phyloP scores from a whole-genome alignment of 2,329 filamentous ascomycete genomes.

The Aspergillus neoniger region DNA sequence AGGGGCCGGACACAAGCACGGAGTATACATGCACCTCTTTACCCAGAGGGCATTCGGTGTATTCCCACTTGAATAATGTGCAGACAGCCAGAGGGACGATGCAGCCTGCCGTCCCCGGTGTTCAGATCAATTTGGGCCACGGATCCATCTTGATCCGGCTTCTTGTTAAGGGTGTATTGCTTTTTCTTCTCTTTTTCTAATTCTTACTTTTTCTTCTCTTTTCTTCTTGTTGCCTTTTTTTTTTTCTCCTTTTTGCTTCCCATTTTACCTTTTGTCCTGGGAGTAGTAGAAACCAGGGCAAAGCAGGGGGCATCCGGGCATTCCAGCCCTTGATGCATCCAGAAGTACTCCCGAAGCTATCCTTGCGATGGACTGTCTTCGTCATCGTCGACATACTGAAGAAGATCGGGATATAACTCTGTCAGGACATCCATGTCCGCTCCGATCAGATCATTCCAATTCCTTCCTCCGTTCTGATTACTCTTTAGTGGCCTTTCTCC shows the following conservation, averaged over 20 bases:
- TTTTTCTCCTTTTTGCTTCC: neutral
- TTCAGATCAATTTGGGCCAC: slow-evolving; percentile 3
- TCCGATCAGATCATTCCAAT: neutral
- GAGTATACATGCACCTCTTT: slow-evolving; percentile 1
- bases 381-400: neutral
- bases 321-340: neutral
- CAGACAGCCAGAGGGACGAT: neutral
- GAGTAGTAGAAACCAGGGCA: neutral
- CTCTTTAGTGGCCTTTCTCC: neutral
- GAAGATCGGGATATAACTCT: slow-evolving; percentile 1
- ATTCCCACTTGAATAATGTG: slow-evolving; percentile 5
- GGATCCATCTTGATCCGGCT: slow-evolving; percentile 1
- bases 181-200: neutral
- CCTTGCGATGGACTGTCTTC: neutral
- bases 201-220: slow-evolving; percentile 1
- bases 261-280: neutral
- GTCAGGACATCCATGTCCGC: neutral
- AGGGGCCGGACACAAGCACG: neutral
- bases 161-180: neutral
- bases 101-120: slow-evolving; percentile 14
- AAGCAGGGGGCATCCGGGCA: slow-evolving; percentile 2
- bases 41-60: slow-evolving; percentile 1
- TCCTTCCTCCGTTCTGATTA: neutral
- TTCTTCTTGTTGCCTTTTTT: neutral
- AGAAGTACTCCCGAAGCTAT: neutral